Percentiles rank a stretch among this genome's conserved stretches.
phyloP scores from a whole-genome alignment of 1,139 yeast genomes.

The Pneumocystis wakefieldiae region DNA sequence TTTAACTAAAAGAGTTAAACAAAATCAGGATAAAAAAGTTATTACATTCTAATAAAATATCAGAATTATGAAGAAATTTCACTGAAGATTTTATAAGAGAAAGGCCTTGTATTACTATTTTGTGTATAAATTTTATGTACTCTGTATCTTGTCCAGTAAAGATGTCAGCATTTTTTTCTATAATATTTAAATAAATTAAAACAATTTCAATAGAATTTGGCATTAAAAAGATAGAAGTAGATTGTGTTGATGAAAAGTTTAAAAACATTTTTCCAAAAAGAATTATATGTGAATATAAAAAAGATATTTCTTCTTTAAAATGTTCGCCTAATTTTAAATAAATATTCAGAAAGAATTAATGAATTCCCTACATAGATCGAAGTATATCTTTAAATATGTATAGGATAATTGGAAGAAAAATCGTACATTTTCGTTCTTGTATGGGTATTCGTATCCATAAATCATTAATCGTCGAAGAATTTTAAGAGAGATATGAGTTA shows the following conservation, averaged over 20 bases:
- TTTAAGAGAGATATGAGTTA: conserved; percentile 42
- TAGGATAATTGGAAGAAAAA: conserved; percentile 47
- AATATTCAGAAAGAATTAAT: conserved; percentile 14
- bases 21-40: conserved; percentile 16
- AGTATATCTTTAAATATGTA: conserved; percentile 44
- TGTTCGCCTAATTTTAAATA: background rate
- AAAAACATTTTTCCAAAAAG: conserved; percentile 64
- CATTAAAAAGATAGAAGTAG: conserved; percentile 57
- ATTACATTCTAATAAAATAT: conserved; percentile 4
- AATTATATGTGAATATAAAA: conserved; percentile 33
- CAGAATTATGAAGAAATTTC: conserved; percentile 30
- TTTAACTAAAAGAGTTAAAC: conserved; percentile 20
- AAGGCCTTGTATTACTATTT: conserved; percentile 55
- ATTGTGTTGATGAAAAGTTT: conserved; percentile 40
- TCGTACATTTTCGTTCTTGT: conserved; percentile 40
- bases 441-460: conserved; percentile 62
- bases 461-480: conserved; percentile 56
- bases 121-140: conserved; percentile 52
- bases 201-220: conserved; percentile 50
- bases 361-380: conserved; percentile 38
- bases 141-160: conserved; percentile 38
- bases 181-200: conserved; percentile 40
- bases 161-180: conserved; percentile 46
- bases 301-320: background rate
- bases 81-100: conserved; percentile 50